phyloP scores from a whole-genome alignment of 139 green algal species.

The Penium margaritaceum region DNA sequence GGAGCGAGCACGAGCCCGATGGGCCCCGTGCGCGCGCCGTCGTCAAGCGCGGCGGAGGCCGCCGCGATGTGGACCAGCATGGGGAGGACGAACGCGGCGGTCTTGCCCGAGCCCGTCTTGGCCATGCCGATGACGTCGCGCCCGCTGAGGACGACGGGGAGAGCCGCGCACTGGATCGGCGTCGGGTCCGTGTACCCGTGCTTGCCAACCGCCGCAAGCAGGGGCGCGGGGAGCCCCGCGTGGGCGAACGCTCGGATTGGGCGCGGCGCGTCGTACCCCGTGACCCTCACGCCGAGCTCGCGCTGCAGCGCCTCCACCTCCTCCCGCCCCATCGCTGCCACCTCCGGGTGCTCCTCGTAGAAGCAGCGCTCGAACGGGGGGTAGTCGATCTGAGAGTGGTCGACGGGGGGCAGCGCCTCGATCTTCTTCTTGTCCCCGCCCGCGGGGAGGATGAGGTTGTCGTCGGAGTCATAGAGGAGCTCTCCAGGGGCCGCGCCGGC shows the following conservation, averaged over 20 bases:
- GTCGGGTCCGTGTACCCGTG: slow-evolving; percentile 72
- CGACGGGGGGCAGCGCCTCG: slow-evolving; percentile 63
- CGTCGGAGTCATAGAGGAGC: slow-evolving; percentile 47
- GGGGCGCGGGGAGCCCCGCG: slow-evolving; percentile 64
- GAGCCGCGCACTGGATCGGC: slow-evolving; percentile 85
- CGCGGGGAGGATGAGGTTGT: slow-evolving; percentile 41
- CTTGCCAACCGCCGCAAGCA: slow-evolving; percentile 72
- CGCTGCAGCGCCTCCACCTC: slow-evolving; percentile 65
- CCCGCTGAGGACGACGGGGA: slow-evolving; percentile 91
- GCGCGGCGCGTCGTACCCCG: slow-evolving; percentile 77
- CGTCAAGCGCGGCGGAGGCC: too few species aligned
- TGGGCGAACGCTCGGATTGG: slow-evolving; percentile 62
- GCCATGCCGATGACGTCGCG: slow-evolving; percentile 95
- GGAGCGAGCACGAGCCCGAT: slow-evolving; percentile 78
- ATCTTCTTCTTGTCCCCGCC: slow-evolving; percentile 35
- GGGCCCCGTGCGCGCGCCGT: slow-evolving; percentile 65
- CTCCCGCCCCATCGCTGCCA: slow-evolving; percentile 48
- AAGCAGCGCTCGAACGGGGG: slow-evolving; percentile 75
- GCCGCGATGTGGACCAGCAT: slow-evolving; percentile 92
- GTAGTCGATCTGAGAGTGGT: slow-evolving; percentile 73
- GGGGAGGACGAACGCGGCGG: slow-evolving; percentile 88
- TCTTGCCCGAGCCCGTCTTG: slow-evolving; percentile 97
- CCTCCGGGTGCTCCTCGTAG: slow-evolving; percentile 67
- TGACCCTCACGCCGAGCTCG: slow-evolving; percentile 64
- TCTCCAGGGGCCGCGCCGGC: slow-evolving; percentile 32